Evolutionary conservation across 2,329 filamentous ascomycete genomes (phyloP), one percentile per base, ranked within the genome.

Genomic region (Thielaviopsis populi): DNA sequence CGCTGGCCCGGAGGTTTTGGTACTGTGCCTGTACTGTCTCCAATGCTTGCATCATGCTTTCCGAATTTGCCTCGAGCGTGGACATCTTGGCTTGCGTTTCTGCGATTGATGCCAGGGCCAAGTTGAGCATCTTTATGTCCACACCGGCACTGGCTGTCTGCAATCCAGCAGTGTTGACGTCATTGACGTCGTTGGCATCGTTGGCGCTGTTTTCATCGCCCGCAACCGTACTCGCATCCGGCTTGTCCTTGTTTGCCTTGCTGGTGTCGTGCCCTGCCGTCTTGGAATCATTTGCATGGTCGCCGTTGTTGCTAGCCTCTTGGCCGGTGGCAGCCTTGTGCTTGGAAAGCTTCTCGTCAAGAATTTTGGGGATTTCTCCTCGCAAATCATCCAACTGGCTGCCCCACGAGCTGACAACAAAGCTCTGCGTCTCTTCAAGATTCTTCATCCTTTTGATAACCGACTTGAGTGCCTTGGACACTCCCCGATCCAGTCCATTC

Each of bases 11-110:
- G 3, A 66, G n/a, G 22, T 63, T 53, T 22, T 54, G 56, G 30
- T 53, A 66, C 40, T 63, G 64, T 7, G 37, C 13, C 37, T 63
- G 54, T 11, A 66, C n/a, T 4, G 64, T 60, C 30, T 60, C 50
- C 13, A 66, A 40, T n/a, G 59, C n/a, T 17, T 56, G 54, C 2
- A 24, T 19, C 17, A 53, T 43, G 13, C 61, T 17, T 33, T 41
- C 40, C 2, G 46, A 61, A 11, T 41, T 37, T n/a, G 27, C 41
- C n/a, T 63, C 62, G 6, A 59, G 3, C 10, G 24, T 22, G 10
- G 15, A 4, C 15, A 63, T 19, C 53, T 60, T 63, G 30, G 37
- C 24, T 42, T 63, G 27, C 15, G 41, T 43, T 30, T 48, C 59
- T 37, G 59, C 27, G 17, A 48, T 2, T n/a, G 59, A 33, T 43